These are phyloP conservation scores for Mucor irregularis DNA, from an alignment of 371 early-diverging fungal genomes.

Conservation along the genomic window DNA sequence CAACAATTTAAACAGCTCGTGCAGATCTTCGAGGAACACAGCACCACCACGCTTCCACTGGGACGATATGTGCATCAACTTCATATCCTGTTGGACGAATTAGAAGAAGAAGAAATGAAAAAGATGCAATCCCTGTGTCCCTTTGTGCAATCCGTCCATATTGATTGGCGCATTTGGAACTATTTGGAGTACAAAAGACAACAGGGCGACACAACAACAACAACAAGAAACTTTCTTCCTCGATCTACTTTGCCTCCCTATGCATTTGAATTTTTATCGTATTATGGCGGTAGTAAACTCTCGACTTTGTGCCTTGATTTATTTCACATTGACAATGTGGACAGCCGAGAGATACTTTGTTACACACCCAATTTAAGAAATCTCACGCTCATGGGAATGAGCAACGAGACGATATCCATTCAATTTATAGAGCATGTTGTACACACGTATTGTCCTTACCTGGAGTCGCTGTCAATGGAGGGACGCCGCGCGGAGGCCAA, in stretches of 20 bases:
- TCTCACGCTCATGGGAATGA: conserved; percentile 16
- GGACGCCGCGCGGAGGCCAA: conserved; percentile 3
- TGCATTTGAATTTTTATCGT: conserved; percentile 2
- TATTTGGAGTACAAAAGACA: not conserved
- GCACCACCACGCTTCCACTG: not conserved
- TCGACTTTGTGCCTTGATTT: conserved; percentile 13
- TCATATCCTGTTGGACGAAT: conserved; percentile 1
- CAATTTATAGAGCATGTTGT: conserved; percentile 8
- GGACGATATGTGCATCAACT: conserved; percentile 7
- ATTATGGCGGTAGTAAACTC: conserved; percentile 3
- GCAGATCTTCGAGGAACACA: not conserved
- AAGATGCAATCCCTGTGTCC: conserved; percentile 4
- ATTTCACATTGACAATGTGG: not conserved
- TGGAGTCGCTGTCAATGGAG: conserved; percentile 4
- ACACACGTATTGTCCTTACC: not conserved
- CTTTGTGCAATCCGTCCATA: conserved; percentile 8
- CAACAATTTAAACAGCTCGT: conserved; percentile 10
- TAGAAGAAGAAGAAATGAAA: conserved; percentile 7
- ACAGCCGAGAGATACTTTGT: not conserved
- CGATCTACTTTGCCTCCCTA: not conserved
- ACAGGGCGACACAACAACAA: not conserved
- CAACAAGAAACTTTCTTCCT: conserved; percentile 3
- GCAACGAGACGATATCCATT: not conserved
- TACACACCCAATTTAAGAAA: conserved; percentile 13
- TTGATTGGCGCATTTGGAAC: conserved; percentile 19